phyloP scores from a whole-genome alignment of 2,329 filamentous ascomycete species.

The Fusarium stilboides region DNA sequence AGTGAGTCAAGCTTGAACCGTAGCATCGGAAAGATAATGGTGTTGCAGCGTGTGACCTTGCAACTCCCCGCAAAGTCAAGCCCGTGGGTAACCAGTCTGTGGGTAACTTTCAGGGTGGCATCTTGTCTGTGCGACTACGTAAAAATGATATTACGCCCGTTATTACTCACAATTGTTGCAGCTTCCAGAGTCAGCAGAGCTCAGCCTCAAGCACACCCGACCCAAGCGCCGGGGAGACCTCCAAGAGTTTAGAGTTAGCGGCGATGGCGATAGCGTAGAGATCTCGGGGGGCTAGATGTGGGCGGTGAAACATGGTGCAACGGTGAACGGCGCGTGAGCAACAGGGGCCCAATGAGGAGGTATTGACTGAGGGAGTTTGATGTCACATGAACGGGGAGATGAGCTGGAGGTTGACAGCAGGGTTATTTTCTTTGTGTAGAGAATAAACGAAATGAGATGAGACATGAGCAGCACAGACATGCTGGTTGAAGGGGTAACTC shows the following conservation, averaged over 20 bases:
- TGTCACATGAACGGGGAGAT: constrained; percentile 5
- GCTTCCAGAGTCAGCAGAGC: constrained; percentile 12
- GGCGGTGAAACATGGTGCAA: constrained; percentile 38
- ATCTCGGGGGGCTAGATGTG: constrained; percentile 5
- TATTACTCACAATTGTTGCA: background rate
- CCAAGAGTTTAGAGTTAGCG: background rate
- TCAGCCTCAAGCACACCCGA: constrained; percentile 23
- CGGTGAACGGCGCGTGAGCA: constrained; percentile 34
- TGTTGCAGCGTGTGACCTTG: background rate
- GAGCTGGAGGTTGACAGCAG: background rate
- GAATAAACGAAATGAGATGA: background rate
- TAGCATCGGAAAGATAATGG: background rate
- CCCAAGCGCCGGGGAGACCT: constrained; percentile 4
- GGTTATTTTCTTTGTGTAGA: background rate
- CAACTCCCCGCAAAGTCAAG: constrained; percentile 3
- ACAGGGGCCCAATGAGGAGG: constrained; percentile 1
- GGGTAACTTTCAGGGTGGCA: background rate
- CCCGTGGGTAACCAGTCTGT: background rate
- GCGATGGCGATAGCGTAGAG: background rate
- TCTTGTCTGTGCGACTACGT: background rate
- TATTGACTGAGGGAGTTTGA: background rate
- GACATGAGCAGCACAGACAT: background rate
- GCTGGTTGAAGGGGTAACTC: background rate
- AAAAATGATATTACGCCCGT: background rate
- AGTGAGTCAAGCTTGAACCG: background rate